Evolutionary conservation across 164 flowering plant genomes (phyloP), one percentile per base, ranked within the genome.

Genomic region (Echeveria elegans): DNA sequence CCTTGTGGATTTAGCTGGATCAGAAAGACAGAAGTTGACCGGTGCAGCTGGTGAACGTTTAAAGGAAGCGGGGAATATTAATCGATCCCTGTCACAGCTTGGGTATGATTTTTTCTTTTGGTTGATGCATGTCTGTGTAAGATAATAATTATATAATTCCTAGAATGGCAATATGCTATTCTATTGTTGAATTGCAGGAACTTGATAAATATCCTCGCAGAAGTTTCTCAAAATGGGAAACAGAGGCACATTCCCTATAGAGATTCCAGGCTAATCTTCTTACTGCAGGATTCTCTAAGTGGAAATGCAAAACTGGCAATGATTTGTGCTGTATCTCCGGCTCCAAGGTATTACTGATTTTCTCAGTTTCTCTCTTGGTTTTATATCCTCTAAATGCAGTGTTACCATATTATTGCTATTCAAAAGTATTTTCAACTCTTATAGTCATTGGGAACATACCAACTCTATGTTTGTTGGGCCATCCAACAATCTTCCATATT

Each of bases 1-100:
- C 78, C 90, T 95, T 45, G 99, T 95, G 77, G 99, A 95, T 82
- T 88, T 95, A 68, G 99, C 99, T 76, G 99, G 99, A 63, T 95
- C 99, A 26, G 99, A 95, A 77, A 79, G 99, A 72, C 99, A 95
- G 47, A 95, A 95, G 73, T 71, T 83, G 63, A 95, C 99, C 32
- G 96, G 94, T 67, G 97, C 97, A 63, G 97, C 97, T 59, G 99
- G 99, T 69, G 97, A 90, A 41, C 88, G 97, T 29, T 78, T 95
- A 74, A 92, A 90, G 77, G 99, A 92, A 79, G 97, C 99, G 19
- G 99, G 97, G 64, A 95, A 92, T 66, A 95, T 95, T 19, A 95
- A 95, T 64, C 82, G 97, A 34, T 95, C 99, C 5, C 87, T 95
- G 40, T 95, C 99, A 67, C 97, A 92, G 77, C 97, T 95, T 19